Evolutionary conservation across 345 rosid species (phyloP).

Genomic region (Sisymbrium irio): DNA sequence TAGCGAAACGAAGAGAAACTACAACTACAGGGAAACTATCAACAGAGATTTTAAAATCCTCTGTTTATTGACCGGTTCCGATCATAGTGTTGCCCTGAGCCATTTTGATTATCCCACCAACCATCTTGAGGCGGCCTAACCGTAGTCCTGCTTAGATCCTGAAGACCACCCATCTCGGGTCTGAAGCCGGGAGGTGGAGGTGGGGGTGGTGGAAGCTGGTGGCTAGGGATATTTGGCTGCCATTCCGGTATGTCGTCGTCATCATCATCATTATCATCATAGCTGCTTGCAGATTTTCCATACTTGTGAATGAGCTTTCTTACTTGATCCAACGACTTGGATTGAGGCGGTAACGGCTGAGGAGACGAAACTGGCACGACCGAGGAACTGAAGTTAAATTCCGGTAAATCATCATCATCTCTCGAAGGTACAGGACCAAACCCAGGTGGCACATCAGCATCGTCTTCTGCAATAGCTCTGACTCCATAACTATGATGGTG

Average conservation of each 20-base stretch:
- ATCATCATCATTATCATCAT: slow-evolving; percentile 53
- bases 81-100: slow-evolving; percentile 28
- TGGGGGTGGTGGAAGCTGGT: slow-evolving; percentile 29
- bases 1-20: slow-evolving; percentile 4
- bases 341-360: slow-evolving; percentile 14
- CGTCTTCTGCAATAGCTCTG: slow-evolving; percentile 20
- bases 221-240: slow-evolving; percentile 54
- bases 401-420: slow-evolving; percentile 94
- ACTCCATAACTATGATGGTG: slow-evolving; percentile 16
- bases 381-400: slow-evolving; percentile 55
- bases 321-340: slow-evolving; percentile 47
- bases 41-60: slow-evolving; percentile 23
- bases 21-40: slow-evolving; percentile 20
- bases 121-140: slow-evolving; percentile 24
- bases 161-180: slow-evolving; percentile 16
- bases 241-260: slow-evolving; percentile 97
- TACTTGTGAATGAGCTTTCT: slow-evolving; percentile 87
- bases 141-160: slow-evolving; percentile 10
- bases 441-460: slow-evolving; percentile 88
- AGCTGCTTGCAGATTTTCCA: slow-evolving; percentile 50
- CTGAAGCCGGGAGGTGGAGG: slow-evolving; percentile 29
- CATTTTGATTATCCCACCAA: slow-evolving; percentile 29
- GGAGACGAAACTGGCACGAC: slow-evolving; percentile 23
- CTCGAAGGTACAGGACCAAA: slow-evolving; percentile 62
- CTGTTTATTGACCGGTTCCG: slow-evolving; percentile 31